Evolutionary conservation across 2,329 filamentous ascomycete genomes (phyloP).

Genomic region (Venturia effusa): DNA sequence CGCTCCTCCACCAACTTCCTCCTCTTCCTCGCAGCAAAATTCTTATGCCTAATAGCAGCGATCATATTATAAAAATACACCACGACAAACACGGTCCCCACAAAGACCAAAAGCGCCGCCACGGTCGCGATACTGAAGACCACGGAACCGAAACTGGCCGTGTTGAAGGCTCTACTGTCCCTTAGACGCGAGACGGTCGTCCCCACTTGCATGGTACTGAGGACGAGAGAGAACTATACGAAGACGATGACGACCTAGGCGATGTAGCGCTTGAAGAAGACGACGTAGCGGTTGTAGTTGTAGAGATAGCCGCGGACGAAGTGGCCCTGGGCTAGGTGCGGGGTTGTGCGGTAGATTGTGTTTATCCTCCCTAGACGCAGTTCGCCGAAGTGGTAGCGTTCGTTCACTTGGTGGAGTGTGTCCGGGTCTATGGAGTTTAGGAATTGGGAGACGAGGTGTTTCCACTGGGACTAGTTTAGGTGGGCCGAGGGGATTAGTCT

Average conservation of each 20-base stretch:
- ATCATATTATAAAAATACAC: constrained; percentile 28
- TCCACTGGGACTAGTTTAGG: constrained; percentile 8
- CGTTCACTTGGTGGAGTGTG: constrained; percentile 24
- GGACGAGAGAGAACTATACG: constrained; percentile 26
- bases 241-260: constrained; percentile 27
- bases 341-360: constrained; percentile 22
- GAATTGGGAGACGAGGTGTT: not conserved
- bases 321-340: constrained; percentile 21
- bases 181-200: constrained; percentile 19
- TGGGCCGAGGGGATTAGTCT: not conserved
- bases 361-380: constrained; percentile 21
- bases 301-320: constrained; percentile 29
- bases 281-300: constrained; percentile 28
- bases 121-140: constrained; percentile 26
- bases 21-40: not conserved
- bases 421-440: constrained; percentile 20
- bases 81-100: constrained; percentile 20
- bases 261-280: constrained; percentile 27
- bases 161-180: constrained; percentile 18
- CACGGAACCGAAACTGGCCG: constrained; percentile 23
- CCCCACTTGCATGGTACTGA: constrained; percentile 29
- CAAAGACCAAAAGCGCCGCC: constrained; percentile 19
- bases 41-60: constrained; percentile 20
- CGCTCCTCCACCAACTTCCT: not conserved
- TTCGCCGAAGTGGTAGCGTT: constrained; percentile 13